A percentile compares a stretch with the other conserved stretches of the same genome.
Conservation (phyloP, 331 rosid genomes). For the Quercus tomentella region DNA sequence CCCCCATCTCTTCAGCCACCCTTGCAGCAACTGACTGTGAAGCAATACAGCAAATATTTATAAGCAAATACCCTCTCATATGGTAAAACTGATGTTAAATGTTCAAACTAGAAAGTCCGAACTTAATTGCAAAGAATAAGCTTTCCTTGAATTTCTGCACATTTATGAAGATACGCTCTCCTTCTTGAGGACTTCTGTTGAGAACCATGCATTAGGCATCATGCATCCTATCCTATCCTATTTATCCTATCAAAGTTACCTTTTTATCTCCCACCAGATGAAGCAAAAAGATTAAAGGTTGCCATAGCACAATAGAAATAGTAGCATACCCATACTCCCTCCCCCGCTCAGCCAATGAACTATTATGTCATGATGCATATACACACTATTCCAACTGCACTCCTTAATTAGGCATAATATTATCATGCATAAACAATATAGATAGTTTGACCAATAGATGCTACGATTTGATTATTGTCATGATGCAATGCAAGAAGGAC, state of each 20-base stretch:
- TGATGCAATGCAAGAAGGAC: too few relatives aligned
- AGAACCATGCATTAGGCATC: too few relatives aligned
- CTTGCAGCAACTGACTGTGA: constrained; percentile 81
- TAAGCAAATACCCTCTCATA: neutral
- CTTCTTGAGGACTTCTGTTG: neutral
- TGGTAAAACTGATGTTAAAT: neutral
- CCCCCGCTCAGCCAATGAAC: neutral
- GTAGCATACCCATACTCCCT: neutral
- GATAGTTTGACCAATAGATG: too few relatives aligned
- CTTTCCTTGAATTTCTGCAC: too few relatives aligned
- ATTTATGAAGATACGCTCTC: neutral
- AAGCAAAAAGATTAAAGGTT: neutral
- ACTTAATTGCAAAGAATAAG: neutral
- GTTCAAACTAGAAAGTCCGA: neutral
- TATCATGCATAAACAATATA: neutral
- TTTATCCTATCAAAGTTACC: neutral
- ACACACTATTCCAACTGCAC: neutral
- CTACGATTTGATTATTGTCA: too few relatives aligned
- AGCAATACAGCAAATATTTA: neutral
- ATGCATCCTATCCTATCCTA: too few relatives aligned
- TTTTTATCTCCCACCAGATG: neutral
- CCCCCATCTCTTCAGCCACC: constrained; percentile 94
- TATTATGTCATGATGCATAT: neutral
- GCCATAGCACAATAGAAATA: neutral
- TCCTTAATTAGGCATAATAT: neutral